A percentile compares a stretch with the other conserved stretches of the same genome.
phyloP scores from a whole-genome alignment of 371 early-diverging fungal species.

The Saksenaea oblongispora region DNA sequence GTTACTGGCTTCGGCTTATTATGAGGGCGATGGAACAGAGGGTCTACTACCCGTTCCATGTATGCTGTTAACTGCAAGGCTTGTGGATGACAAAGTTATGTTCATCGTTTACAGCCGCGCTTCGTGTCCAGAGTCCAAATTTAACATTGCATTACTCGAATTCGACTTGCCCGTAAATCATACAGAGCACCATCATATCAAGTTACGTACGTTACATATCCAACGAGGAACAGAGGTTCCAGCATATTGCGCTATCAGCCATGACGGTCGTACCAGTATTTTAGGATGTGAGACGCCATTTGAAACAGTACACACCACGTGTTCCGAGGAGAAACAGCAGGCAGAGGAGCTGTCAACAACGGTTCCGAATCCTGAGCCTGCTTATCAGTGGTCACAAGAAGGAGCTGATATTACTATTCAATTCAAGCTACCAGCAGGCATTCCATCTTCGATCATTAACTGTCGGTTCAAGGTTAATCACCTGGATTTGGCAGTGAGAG shows the following conservation, averaged over 20 bases:
- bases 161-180: constrained; percentile 22
- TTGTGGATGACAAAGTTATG: constrained; percentile 18
- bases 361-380: constrained; percentile 6
- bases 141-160: constrained; percentile 48
- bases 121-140: constrained; percentile 23
- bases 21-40: constrained; percentile 39
- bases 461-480: constrained; percentile 56
- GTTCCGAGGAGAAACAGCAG: constrained; percentile 23
- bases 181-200: not conserved
- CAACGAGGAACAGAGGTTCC: constrained; percentile 68
- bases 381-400: constrained; percentile 77
- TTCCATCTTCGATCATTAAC: constrained; percentile 53
- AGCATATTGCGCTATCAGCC: constrained; percentile 57
- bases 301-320: constrained; percentile 12
- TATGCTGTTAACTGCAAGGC: constrained; percentile 32
- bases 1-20: constrained; percentile 20
- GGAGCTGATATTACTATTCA: constrained; percentile 66
- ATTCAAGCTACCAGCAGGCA: constrained; percentile 55
- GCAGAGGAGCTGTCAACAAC: constrained; percentile 26
- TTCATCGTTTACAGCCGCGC: constrained; percentile 42
- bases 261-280: constrained; percentile 48
- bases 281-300: constrained; percentile 52
- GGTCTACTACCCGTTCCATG: constrained; percentile 50
- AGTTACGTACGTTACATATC: constrained; percentile 38
- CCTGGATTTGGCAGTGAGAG: constrained; percentile 48